Conservation (phyloP, 352 stramenopile species). For the Globisporangium radiosum region DNA sequence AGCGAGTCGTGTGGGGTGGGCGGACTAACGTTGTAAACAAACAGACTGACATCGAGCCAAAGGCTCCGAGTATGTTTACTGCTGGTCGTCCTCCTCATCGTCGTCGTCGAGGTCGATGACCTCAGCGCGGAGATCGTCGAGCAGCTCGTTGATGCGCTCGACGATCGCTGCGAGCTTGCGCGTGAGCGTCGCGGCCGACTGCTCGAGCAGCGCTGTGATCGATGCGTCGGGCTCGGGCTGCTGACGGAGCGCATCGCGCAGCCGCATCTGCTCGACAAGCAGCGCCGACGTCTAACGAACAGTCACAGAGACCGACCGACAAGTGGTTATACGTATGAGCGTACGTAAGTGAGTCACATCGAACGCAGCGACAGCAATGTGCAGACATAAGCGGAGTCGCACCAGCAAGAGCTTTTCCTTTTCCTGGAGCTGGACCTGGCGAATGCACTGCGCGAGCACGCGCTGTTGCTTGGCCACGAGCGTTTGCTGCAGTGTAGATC, state of each 20-base stretch:
- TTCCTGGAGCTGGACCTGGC: constrained; percentile 67
- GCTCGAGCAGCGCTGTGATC: constrained; percentile 48
- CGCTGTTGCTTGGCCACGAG: constrained; percentile 28
- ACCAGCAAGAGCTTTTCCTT: constrained; percentile 82
- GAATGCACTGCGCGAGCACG: constrained; percentile 48
- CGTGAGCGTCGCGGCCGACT: constrained; percentile 47
- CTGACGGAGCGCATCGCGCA: constrained; percentile 21
- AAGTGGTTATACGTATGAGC: no score
- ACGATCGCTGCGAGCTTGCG: constrained; percentile 57
- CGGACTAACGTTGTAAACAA: background rate
- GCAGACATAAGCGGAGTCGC: constrained; percentile 1
- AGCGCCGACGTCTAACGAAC: constrained; percentile 59
- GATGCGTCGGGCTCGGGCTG: constrained; percentile 38
- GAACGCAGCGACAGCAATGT: background rate
- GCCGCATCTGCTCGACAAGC: constrained; percentile 77
- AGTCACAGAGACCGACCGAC: background rate
- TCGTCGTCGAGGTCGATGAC: constrained; percentile 35
- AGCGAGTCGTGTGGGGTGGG: background rate
- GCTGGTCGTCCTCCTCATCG: background rate
- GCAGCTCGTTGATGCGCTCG: constrained; percentile 69
- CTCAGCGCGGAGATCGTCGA: constrained; percentile 62
- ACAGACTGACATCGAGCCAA: background rate
- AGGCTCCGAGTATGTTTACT: background rate
- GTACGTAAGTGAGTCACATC: no score
- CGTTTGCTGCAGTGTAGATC: constrained; percentile 9